Evolutionary conservation across 345 rosid genomes (phyloP).

Genomic region (Salix arbutifolia): DNA sequence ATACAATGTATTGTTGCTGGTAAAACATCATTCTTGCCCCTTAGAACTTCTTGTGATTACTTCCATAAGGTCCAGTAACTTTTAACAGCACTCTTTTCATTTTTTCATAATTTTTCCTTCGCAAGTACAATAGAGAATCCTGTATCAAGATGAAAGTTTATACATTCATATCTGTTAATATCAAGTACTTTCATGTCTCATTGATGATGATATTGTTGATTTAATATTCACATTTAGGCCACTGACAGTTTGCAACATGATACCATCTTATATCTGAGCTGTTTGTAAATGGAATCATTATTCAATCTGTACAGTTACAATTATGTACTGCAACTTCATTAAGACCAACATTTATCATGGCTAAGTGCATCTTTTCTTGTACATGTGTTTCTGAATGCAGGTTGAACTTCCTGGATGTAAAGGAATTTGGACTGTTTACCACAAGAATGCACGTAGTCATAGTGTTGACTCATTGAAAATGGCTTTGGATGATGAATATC

Average conservation of each 20-base stretch:
- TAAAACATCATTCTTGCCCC: not conserved
- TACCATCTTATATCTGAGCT: not conserved
- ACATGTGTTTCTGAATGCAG: conserved; percentile 33
- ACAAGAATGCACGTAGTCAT: conserved; percentile 72
- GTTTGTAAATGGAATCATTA: not conserved
- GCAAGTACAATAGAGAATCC: not conserved
- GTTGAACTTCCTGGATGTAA: conserved; percentile 94
- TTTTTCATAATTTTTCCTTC: not conserved
- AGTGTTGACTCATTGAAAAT: conserved; percentile 66
- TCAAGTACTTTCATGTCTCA: not conserved
- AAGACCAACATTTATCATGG: not conserved
- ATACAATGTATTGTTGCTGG: not conserved
- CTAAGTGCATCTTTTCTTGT: not conserved
- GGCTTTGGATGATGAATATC: conserved; percentile 79
- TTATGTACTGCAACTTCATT: not conserved
- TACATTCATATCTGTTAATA: not conserved
- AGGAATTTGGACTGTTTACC: conserved; percentile 99
- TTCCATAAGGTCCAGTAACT: not conserved
- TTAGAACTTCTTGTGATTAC: not conserved
- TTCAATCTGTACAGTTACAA: not conserved
- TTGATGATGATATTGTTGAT: not conserved
- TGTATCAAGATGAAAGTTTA: not conserved
- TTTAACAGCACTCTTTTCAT: not conserved
- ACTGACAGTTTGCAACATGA: not conserved
- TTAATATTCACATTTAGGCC: not conserved